Evolutionary conservation across 2,329 filamentous ascomycete genomes (phyloP).

Genomic region (Myriosclerotinia duriaeana): DNA sequence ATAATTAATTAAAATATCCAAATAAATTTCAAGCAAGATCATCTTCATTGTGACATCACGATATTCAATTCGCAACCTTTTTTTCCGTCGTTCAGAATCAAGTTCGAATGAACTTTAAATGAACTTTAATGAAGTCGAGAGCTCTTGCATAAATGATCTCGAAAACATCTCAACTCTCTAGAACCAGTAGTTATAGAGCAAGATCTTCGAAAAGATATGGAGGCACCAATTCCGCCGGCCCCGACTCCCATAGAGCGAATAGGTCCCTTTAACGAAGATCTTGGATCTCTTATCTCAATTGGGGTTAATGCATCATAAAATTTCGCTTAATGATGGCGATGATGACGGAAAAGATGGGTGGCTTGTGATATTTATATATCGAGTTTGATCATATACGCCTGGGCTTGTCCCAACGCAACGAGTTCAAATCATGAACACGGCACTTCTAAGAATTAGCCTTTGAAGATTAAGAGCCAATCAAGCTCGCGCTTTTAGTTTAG

Average conservation of each 20-base stretch:
- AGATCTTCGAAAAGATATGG: conserved; percentile 1
- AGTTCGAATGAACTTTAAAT: neutral
- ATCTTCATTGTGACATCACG: neutral
- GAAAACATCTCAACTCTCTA: neutral
- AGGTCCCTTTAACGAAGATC: neutral
- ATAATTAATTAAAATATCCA: neutral
- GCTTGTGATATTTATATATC: too few relatives aligned
- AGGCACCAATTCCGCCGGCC: neutral
- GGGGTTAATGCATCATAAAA: too few relatives aligned
- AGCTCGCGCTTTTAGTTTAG: neutral
- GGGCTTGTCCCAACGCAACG: too few relatives aligned
- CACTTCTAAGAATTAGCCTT: neutral
- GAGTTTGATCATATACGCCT: too few relatives aligned
- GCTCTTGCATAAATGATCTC: neutral
- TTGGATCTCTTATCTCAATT: too few relatives aligned
- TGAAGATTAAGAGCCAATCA: neutral
- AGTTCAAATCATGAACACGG: too few relatives aligned
- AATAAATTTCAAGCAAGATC: too few relatives aligned
- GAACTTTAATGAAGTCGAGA: neutral
- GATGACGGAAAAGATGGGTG: too few relatives aligned
- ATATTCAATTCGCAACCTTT: neutral
- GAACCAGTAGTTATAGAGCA: neutral
- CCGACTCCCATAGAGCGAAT: neutral
- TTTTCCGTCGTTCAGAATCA: neutral
- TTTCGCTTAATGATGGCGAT: too few relatives aligned